Evolutionary conservation across 176 grass and related monocot species (phyloP), one percentile per base, ranked within the genome.

Genomic region (Stipa capillata): DNA sequence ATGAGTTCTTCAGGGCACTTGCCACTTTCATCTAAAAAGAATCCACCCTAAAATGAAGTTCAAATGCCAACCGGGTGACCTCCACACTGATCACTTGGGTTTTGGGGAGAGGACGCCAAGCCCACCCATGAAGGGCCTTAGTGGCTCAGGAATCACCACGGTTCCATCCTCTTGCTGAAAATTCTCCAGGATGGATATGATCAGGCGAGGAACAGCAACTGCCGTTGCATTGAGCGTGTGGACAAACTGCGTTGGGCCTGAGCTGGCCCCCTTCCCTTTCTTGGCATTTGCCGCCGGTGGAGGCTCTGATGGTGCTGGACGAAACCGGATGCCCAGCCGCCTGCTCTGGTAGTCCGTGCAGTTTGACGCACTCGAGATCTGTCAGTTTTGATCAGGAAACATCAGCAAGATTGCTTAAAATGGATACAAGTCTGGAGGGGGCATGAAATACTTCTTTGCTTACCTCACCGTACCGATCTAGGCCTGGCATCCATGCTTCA

Each of bases 291-390:
- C 8, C 1, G 51, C 17, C 25, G 72, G 39, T 56, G 72, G 57
- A 49, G 74, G 59, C 65, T 94, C 96, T 33, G 78, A 58, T 1
- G 86, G 62, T 39, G 65, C 35, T 76, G 92, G 96, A 8, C 88
- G 92, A 43, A 88, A 98, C 4, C 92, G 92, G 68, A 98, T 94
- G 33, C 86, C 86, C 0, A 94, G 78, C 33, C 96, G 87, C 73
- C 96, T 83, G 66, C 96, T 98, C 79, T 98, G 96, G 64, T 98
- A 98, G 69, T 98, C 96, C 1, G 90, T 98, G 70, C 96, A 98
- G 71, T 94, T 98, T 12, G 96, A 98, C 7, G 92, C 96, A 9
- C 96, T 98, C 10, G 96, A 98, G 78, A 94, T 94, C 96, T 98
- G 80, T 63, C 42, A 23, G 6, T 44, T 79, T 51, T 28, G 2